A percentile compares a stretch with the other conserved stretches of the same genome.
phyloP scores from a whole-genome alignment of 495 filamentous ascomycete species.

The Chaetomium fimeti region DNA sequence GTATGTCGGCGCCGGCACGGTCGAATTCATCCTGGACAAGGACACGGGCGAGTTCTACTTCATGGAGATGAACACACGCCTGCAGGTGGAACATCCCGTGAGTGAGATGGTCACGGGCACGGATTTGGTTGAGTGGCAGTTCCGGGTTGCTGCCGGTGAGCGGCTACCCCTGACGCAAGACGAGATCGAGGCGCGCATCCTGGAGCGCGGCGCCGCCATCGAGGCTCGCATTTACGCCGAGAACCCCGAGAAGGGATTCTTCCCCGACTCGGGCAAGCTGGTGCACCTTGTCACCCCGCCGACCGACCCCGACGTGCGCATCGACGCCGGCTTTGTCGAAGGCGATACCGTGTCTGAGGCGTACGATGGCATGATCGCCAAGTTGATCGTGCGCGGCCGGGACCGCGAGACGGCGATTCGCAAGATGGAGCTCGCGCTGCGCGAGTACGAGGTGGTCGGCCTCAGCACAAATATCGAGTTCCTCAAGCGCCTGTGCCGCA shows the following conservation, averaged over 20 bases:
- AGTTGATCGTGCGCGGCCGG: conserved; percentile 85
- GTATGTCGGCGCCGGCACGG: conserved; percentile 94
- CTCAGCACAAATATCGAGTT: conserved; percentile 96
- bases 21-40: conserved; percentile 98
- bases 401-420: conserved; percentile 78
- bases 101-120: conserved; percentile 96
- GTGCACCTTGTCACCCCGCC: conserved; percentile 75
- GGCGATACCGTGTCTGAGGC: conserved; percentile 93
- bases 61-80: conserved; percentile 99
- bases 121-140: conserved; percentile 95
- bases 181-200: conserved; percentile 74
- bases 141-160: conserved; percentile 85
- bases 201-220: conserved; percentile 77
- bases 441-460: conserved; percentile 89
- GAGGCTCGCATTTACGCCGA: conserved; percentile 97
- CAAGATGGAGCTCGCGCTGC: conserved; percentile 76
- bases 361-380: conserved; percentile 99
- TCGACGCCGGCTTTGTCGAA: conserved; percentile 87
- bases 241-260: conserved; percentile 84
- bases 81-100: conserved; percentile 97
- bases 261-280: conserved; percentile 89
- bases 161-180: conserved; percentile 82
- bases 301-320: conserved; percentile 68
- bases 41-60: conserved; percentile 94
- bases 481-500: conserved; percentile 78